Evolutionary conservation across 2,329 filamentous ascomycete species (phyloP).

Genomic region (Calonectria naviculata): DNA sequence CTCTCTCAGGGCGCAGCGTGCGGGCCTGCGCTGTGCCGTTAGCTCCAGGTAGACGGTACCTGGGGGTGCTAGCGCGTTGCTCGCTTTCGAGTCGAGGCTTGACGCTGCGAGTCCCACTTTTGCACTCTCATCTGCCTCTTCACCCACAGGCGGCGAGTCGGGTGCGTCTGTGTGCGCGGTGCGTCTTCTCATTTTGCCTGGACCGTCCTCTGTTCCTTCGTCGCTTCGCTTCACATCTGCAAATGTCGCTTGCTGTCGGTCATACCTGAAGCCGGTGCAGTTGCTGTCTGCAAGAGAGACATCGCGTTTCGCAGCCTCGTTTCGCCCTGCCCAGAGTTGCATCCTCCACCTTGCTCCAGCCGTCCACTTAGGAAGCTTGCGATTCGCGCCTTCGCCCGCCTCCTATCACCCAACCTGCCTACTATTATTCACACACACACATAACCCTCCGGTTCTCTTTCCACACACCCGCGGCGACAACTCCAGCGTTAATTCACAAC

Average conservation of each 20-base stretch:
- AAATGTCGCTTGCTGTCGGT: neutral
- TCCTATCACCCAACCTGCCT: neutral
- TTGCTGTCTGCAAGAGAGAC: neutral
- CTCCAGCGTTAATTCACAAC: neutral
- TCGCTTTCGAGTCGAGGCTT: neutral
- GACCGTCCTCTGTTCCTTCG: neutral
- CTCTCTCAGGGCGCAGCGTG: neutral
- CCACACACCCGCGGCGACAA: neutral
- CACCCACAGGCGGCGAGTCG: neutral
- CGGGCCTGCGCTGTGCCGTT: slow-evolving; percentile 11
- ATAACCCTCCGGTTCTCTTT: neutral
- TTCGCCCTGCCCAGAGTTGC: neutral
- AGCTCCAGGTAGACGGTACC: slow-evolving; percentile 19
- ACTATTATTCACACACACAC: neutral
- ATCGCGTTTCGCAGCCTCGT: neutral
- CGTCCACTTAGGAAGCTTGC: neutral
- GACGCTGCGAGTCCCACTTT: slow-evolving; percentile 11
- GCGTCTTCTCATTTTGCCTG: neutral
- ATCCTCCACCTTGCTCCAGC: neutral
- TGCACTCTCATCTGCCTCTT: slow-evolving; percentile 8
- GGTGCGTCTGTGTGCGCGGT: neutral
- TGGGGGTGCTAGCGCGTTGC: slow-evolving; percentile 1
- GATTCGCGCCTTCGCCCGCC: neutral
- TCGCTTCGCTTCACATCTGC: neutral
- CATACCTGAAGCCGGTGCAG: neutral